Percentiles rank a stretch among this genome's conserved stretches.
phyloP scores from a whole-genome alignment of 768 basidiomycete species.

The Leccinum arenicola region DNA sequence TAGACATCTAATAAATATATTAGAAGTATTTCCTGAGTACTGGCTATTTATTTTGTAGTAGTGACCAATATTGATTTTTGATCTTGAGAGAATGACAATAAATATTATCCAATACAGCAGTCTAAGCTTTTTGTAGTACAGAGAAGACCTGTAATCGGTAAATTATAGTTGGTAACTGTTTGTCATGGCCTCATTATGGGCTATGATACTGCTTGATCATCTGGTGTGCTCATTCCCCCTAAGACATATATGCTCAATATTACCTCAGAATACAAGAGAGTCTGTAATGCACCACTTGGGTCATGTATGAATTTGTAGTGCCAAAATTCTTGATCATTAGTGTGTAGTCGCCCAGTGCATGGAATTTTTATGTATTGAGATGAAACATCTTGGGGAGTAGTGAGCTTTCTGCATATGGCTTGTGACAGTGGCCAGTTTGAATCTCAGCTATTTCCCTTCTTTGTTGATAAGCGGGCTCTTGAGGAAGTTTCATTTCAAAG shows the following conservation, averaged over 20 bases:
- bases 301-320: conserved; percentile 18
- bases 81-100: too few relatives aligned
- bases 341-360: conserved; percentile 34
- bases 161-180: too few relatives aligned
- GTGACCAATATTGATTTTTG: too few relatives aligned
- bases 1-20: too few relatives aligned
- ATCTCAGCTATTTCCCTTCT: neutral
- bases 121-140: too few relatives aligned
- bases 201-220: too few relatives aligned
- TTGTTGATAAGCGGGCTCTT: conserved; percentile 5
- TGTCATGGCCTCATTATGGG: too few relatives aligned
- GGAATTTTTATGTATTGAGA: conserved; percentile 34
- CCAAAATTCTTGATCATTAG: conserved; percentile 28
- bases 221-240: too few relatives aligned
- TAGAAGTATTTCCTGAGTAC: too few relatives aligned
- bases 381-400: conserved; percentile 21
- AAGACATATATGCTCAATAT: neutral
- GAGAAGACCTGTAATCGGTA: too few relatives aligned
- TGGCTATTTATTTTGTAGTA: too few relatives aligned
- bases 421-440: neutral
- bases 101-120: too few relatives aligned
- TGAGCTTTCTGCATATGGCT: neutral
- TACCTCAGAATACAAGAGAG: neutral
- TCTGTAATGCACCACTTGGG: conserved; percentile 28
- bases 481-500: neutral